Base-by-base conservation (phyloP, 1,139 yeast genomes). In the Debaryomyces udenii region DNA sequence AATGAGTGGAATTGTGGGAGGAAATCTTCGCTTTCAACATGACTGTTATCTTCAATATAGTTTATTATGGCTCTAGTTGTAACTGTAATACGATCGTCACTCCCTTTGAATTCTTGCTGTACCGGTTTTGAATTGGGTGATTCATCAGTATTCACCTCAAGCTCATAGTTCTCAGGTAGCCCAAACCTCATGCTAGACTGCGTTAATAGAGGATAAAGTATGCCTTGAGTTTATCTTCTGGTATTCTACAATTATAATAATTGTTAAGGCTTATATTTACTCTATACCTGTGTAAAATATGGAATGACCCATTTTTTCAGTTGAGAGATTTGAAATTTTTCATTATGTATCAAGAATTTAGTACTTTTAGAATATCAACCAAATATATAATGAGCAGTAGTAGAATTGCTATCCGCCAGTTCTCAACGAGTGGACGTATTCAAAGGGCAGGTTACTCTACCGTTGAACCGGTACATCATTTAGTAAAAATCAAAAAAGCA, bases 401-500 rank as follows among this genome's bases (percentile, higher is more conserved):
- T 47, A 59, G 45, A 46, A 55, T 49, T 44, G 55, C 61, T 46
- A 48, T 59, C 20, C 80, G 83, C 64, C 59, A 55, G 36, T 78
- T 81, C 55, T 75, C 83, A 23, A 60, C 65, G 43, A 57, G 75
- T 16, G 43, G 66, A 1, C 57, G 59, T 4, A 56, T 62, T 16
- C 57, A 71, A 32, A 86, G 81, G 55, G 78, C 89, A 6, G 95
- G 88, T 1, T 83, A 83, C 60, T 85, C 94, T 36, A 77, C 88
- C 34, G 91, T 87, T 27, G 78, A 83, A 40, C 98, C 99, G 2
- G 96, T 91, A 13, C 99, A 93, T 62, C 99, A 93, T 64, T 76
- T 82, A 47, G 87, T 93, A 42, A 80, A 79, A 51, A 81, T 87
- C 55, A 76, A 78, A 52, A 93, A 93, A 64, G 68, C 81, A 23